Evolutionary conservation across 768 basidiomycete genomes (phyloP).

Genomic region (Ephemerocybe angulata): DNA sequence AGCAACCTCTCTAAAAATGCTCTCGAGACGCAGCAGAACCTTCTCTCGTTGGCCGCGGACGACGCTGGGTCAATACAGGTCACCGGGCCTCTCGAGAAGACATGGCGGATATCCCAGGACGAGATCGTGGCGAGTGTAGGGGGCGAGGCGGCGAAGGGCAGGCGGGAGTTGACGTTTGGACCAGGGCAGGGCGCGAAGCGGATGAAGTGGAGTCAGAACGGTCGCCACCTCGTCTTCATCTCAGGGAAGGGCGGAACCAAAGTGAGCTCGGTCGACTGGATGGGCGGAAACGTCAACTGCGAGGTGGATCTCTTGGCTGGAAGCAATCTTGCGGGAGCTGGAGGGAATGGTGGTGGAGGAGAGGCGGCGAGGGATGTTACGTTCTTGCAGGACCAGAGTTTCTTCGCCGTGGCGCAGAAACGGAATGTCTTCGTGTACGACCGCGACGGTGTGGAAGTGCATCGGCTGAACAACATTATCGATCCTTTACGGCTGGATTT

Average conservation of each 20-base stretch:
- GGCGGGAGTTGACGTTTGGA: constrained; percentile 77
- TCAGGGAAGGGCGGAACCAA: constrained; percentile 5
- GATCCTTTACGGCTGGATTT: constrained; percentile 91
- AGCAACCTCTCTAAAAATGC: constrained; percentile 61
- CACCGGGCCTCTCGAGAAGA: constrained; percentile 79
- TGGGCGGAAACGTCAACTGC: constrained; percentile 52
- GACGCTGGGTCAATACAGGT: constrained; percentile 72
- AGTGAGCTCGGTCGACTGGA: constrained; percentile 8
- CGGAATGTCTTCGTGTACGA: constrained; percentile 97
- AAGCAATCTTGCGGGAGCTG: neutral
- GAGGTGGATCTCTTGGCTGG: constrained; percentile 4
- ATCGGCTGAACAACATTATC: constrained; percentile 76
- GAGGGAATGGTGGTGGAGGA: constrained; percentile 1
- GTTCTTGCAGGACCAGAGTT: constrained; percentile 92
- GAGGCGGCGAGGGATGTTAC: constrained; percentile 68
- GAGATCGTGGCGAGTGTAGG: constrained; percentile 70
- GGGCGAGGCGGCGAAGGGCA: constrained; percentile 69
- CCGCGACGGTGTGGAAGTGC: constrained; percentile 87
- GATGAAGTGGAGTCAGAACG: constrained; percentile 85
- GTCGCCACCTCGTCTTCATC: constrained; percentile 48
- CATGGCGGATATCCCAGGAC: constrained; percentile 82
- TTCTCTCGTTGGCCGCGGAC: constrained; percentile 44
- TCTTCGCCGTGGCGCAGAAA: constrained; percentile 93
- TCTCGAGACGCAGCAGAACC: constrained; percentile 46
- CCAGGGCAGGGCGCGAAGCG: constrained; percentile 69